Evolutionary conservation across 1,139 yeast genomes (phyloP).

Genomic region (Magnusiomyces sp.): DNA sequence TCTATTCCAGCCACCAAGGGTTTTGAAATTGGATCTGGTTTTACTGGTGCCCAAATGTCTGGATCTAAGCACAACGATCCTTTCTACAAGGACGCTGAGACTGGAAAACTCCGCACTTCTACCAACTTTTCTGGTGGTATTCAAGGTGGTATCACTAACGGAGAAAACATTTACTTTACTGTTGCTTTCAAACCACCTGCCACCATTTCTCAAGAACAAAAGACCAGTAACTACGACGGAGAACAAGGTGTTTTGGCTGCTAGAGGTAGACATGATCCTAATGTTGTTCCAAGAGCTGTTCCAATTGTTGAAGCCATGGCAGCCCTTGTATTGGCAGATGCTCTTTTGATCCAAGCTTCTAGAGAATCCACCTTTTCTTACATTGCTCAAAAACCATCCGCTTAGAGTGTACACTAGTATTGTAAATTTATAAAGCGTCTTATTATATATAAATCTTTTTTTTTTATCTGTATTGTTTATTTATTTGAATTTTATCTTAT

Average conservation of each 20-base stretch:
- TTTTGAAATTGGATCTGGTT: slow-evolving; percentile 94
- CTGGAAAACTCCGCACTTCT: slow-evolving; percentile 59
- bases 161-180: slow-evolving; percentile 87
- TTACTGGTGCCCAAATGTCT: slow-evolving; percentile 78
- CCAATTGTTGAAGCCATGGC: slow-evolving; percentile 99
- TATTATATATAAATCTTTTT: neutral
- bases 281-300: slow-evolving; percentile 96
- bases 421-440: neutral
- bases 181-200: slow-evolving; percentile 98
- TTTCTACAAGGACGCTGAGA: slow-evolving; percentile 27
- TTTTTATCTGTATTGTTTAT: neutral
- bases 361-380: slow-evolving; percentile 47
- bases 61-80: slow-evolving; percentile 94
- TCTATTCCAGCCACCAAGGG: slow-evolving; percentile 98
- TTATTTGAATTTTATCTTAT: neutral
- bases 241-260: slow-evolving; percentile 81
- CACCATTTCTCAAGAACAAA: slow-evolving; percentile 88
- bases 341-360: slow-evolving; percentile 74
- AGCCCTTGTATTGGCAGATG: slow-evolving; percentile 84
- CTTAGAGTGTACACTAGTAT: neutral
- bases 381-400: slow-evolving; percentile 5
- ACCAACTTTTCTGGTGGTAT: slow-evolving; percentile 96
- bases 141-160: slow-evolving; percentile 96
- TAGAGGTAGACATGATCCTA: slow-evolving; percentile 96
- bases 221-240: slow-evolving; percentile 83